These are phyloP conservation scores for Penicilliopsis zonata DNA, from an alignment of 495 filamentous ascomycete genomes.

Conservation along the genomic window DNA sequence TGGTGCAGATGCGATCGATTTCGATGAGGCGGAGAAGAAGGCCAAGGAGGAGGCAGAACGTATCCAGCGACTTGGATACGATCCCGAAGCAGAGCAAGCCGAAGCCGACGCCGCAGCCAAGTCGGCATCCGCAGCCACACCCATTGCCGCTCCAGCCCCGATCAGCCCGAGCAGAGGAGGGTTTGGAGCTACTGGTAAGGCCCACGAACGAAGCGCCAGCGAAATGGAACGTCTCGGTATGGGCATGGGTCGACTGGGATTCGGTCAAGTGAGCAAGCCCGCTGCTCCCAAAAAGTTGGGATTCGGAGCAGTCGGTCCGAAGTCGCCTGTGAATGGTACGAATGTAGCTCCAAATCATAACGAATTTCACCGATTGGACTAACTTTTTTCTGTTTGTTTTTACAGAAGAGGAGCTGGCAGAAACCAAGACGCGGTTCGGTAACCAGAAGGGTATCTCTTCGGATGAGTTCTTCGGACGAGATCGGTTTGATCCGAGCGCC, in stretches of 20 bases:
- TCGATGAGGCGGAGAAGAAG: conserved; percentile 93
- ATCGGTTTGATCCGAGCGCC: conserved; percentile 64
- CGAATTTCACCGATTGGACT: conserved; percentile 2
- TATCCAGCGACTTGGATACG: conserved; percentile 96
- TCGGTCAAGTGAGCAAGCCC: conserved; percentile 75
- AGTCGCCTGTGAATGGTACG: conserved; percentile 56
- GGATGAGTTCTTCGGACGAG: conserved; percentile 95
- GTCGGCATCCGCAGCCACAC: conserved; percentile 35
- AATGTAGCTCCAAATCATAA: conserved; percentile 1
- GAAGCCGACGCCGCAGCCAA: conserved; percentile 42
- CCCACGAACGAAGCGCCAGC: conserved; percentile 47
- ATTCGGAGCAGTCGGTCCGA: conserved; percentile 73
- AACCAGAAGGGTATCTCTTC: conserved; percentile 91
- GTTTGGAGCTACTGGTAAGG: conserved; percentile 43
- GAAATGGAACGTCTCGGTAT: conserved; percentile 88
- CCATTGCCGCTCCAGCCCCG: conserved; percentile 61
- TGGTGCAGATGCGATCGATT: conserved; percentile 70
- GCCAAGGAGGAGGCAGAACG: conserved; percentile 96
- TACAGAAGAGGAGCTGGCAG: conserved; percentile 27
- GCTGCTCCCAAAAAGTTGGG: conserved; percentile 62
- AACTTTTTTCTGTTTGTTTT: conserved; percentile 4
- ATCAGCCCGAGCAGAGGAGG: conserved; percentile 50
- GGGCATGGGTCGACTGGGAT: conserved; percentile 78
- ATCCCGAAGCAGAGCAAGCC: conserved; percentile 75
- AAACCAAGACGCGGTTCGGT: conserved; percentile 49